These are phyloP conservation scores for Phialophora expanda DNA, from an alignment of 2,329 filamentous ascomycete genomes.

Conservation along the genomic window DNA sequence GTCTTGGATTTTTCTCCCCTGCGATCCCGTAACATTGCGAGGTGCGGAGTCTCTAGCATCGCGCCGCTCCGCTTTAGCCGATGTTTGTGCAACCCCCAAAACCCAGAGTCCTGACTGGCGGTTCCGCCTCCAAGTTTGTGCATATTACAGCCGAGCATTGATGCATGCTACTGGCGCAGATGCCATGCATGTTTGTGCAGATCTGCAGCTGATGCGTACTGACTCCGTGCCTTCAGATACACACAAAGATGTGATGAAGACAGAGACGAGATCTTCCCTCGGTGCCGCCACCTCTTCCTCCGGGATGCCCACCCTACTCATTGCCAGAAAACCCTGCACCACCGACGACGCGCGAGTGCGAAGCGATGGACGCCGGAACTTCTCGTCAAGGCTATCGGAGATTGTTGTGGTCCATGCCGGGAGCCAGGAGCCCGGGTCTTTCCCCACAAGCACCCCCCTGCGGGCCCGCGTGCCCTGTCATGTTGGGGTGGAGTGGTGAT, in stretches of 20 bases:
- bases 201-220: neutral
- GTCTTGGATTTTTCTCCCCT: neutral
- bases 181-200: neutral
- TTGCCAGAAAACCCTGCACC: neutral
- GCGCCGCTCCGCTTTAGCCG: constrained; percentile 19
- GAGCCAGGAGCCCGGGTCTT: neutral
- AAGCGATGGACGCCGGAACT: constrained; percentile 4
- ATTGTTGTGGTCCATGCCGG: constrained; percentile 28
- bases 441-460: neutral
- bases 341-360: neutral
- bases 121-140: neutral
- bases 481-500: neutral
- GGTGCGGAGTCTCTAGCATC: neutral
- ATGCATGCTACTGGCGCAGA: neutral
- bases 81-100: neutral
- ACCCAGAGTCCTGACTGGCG: constrained; percentile 1
- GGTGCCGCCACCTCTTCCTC: neutral
- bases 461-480: neutral
- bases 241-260: neutral
- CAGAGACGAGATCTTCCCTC: neutral
- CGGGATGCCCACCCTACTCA: neutral
- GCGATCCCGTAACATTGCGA: neutral
- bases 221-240: neutral
- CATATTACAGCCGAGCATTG: neutral
- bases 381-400: constrained; percentile 15